Base-by-base conservation (phyloP, 2,329 filamentous ascomycete genomes). In the Alternaria sp. region DNA sequence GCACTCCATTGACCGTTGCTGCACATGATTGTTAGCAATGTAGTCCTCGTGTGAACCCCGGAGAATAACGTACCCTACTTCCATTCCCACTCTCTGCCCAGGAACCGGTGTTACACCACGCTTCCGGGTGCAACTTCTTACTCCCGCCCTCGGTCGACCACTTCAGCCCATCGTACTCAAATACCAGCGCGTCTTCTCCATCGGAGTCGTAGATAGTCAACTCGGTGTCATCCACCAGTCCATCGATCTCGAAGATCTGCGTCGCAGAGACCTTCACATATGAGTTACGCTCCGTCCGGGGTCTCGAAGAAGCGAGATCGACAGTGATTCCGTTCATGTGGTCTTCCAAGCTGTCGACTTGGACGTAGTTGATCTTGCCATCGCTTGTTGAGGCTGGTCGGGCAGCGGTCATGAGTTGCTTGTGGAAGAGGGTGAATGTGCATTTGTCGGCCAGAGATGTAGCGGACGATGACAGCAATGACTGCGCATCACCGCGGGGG, bases 401-500 rank as follows among this genome's bases (percentile, higher is more conserved):
- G 20, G 55, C 23, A 25, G 45, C n/a, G 28, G 41, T 18, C 21
- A 15, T 33, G 21, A 33, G 43, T 53, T 69, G 69, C 28, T 66
- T 69, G 23, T 72, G 70, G 46, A 46, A 67, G 41, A 71, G 61
- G 20, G 56, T 65, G 55, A 71, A 71, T 1, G 66, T 71, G 61
- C 70, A 72, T 53, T 65, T 64, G 6, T 64, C 21, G 4, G 44
- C 41, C 10, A 64, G 54, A 11, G 53, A 43, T 25, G 51, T 55
- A 28, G 23, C 18, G 8, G 61, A 21, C 45, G 37, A 11, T 6
- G 25, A 53, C 6, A 53, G 30, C 14, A 53, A 53, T 21, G 33
- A 46, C 12, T 53, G 25, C 20, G 21, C 55, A 11, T 30, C 23
- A 23, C 15, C 25, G 45, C 49, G 60, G 11, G 43, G 56, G 33